Evolutionary conservation across 257 asterid genomes (phyloP).

Genomic region (Echites panduratus): DNA sequence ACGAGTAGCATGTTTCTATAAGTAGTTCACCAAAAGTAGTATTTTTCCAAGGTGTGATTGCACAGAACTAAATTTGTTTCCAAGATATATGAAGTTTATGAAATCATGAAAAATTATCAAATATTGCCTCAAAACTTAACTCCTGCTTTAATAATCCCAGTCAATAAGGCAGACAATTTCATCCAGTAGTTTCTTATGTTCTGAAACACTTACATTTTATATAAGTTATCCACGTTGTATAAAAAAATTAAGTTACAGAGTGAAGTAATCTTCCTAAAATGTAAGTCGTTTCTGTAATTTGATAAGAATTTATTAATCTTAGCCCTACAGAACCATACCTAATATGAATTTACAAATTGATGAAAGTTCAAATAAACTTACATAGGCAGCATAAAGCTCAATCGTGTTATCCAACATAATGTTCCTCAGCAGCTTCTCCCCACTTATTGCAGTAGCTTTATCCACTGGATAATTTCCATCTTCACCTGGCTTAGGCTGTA

Average conservation of each 20-base stretch:
- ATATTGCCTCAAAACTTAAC: background rate
- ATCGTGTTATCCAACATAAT: conserved; percentile 80
- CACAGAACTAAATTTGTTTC: background rate
- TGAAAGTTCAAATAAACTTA: conserved; percentile 29
- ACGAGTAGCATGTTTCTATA: background rate
- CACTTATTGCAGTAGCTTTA: conserved; percentile 63
- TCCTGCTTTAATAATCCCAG: background rate
- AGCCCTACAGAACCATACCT: background rate
- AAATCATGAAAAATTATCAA: background rate
- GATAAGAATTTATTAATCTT: no score
- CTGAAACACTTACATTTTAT: background rate
- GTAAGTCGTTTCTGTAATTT: no score
- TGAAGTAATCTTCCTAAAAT: no score
- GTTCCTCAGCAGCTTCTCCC: conserved; percentile 81
- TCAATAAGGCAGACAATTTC: background rate
- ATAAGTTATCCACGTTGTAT: background rate
- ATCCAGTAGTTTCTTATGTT: background rate
- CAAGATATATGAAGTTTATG: background rate
- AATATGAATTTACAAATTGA: background rate
- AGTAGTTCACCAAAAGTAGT: background rate
- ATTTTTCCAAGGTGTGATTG: background rate
- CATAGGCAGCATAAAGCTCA: conserved; percentile 80
- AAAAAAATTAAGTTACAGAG: background rate
- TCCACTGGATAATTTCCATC: conserved; percentile 52
- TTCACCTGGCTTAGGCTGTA: conserved; percentile 65